Evolutionary conservation across 768 basidiomycete species (phyloP), one percentile per base, ranked within the genome.

Genomic region (Mycena galopus): DNA sequence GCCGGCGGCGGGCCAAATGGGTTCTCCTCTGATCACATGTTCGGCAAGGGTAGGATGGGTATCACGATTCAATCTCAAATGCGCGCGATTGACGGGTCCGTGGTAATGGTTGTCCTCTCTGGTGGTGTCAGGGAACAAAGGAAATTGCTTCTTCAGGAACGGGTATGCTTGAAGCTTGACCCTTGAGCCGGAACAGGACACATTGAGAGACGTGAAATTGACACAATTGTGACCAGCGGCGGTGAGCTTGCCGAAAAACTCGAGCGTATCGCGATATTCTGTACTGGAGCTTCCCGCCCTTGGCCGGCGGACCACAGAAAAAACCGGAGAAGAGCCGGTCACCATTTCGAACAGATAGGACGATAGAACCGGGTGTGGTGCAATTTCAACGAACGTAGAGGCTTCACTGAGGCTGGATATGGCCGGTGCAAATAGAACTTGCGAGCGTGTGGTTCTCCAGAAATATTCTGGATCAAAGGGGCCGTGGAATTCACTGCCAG

Each of bases 1-100:
- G 23, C 85, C 87, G 21, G 86, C 81, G 17, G 85, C 86, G 11
- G 87, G 86, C 82, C 87, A 83, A 29, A 88, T 86, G 0, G 85
- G 80, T 25, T 86, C 85, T 1, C 83, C 84, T 30, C 82, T 81
- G 44, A 88, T 85, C 21, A 86, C 73, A 73, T 88, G 87, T 37
- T 87, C 81, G 0, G 85, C 82, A 11, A 88, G 75, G 27, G 80
- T 80, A 0, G 87, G 84, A 62, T 84, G 83, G 1, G 83, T 84
- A 21, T 77, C 65, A 11, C 42, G 12, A 37, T 67, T 73, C 11
- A 77, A 4, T 21, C 37, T 44, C 9, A 77, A 21, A 17, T 33
- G 55, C 23, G 42, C 25, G 27, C 47, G 37, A 35, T 72, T 72
- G 19, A 77, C 25, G 0, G 73, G 71, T 1, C 84, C 81, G 19